Evolutionary conservation across 2,329 filamentous ascomycete genomes (phyloP).

Genomic region (Trichoderma pleuroti): DNA sequence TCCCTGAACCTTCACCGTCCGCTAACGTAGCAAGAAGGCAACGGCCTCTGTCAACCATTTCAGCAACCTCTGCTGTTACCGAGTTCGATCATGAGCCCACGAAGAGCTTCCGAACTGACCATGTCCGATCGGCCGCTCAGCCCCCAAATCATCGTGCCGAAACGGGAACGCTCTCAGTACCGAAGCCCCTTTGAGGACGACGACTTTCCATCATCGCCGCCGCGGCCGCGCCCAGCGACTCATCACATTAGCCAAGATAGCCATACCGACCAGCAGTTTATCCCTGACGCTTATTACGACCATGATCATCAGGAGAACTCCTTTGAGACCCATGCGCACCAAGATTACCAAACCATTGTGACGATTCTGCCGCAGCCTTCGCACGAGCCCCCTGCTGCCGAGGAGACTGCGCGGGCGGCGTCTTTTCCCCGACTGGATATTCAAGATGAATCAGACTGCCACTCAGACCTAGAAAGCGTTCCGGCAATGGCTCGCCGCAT

Average conservation of each 20-base stretch:
- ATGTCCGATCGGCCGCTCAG: constrained; percentile 30
- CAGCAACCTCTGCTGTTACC: constrained; percentile 58
- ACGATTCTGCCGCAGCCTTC: constrained; percentile 46
- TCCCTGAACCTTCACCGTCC: constrained; percentile 44
- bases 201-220: constrained; percentile 23
- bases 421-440: constrained; percentile 37
- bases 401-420: constrained; percentile 24
- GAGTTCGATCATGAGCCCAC: constrained; percentile 72
- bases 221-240: constrained; percentile 21
- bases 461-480: constrained; percentile 34
- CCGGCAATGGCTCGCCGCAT: constrained; percentile 26
- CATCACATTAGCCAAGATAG: constrained; percentile 3
- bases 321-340: constrained; percentile 19
- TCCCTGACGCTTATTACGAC: constrained; percentile 34
- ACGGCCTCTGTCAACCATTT: constrained; percentile 56
- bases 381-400: constrained; percentile 19
- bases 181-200: constrained; percentile 51
- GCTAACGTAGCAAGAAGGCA: constrained; percentile 37
- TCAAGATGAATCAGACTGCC: constrained; percentile 39
- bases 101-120: constrained; percentile 47
- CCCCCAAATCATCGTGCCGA: constrained; percentile 27
- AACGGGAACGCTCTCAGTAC: constrained; percentile 41
- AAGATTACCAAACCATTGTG: constrained; percentile 43
- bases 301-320: constrained; percentile 36
- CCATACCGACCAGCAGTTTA: constrained; percentile 17